Evolutionary conservation across 768 basidiomycete genomes (phyloP), one percentile per base, ranked within the genome.

Genomic region (Calocybe gangraenosa): DNA sequence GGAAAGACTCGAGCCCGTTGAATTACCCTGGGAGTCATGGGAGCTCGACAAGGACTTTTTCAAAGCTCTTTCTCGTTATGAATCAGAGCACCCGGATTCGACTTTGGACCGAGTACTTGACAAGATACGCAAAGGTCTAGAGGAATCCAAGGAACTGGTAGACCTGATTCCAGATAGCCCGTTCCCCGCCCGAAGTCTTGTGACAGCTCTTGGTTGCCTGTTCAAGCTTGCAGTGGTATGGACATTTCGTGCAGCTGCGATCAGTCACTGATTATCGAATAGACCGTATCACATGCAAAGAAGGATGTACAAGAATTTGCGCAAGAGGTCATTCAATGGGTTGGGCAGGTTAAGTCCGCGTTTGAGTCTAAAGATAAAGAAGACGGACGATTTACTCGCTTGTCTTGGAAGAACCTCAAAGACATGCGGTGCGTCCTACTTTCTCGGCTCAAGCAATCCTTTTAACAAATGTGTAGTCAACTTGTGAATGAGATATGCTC

Each of bases 11-110:
- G n/a, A n/a, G n/a, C n/a, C n/a, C n/a, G n/a, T n/a, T n/a, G n/a
- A n/a, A n/a, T n/a, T n/a, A 28, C 25, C 25, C 5, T 48, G 50
- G 50, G 44, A 47, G 3, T 25, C 13, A 2, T 56, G 51, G 51
- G 40, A 46, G 33, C 44, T 56, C 1, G 49, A 56, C 30, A 34
- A 36, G 33, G 19, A 21, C 9, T 56, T 56, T 17, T 47, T 56
- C 21, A 40, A 7, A 3, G 21, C 19, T 9, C 33, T 56, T 5
- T 28, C 42, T 15, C 36, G 35, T 1, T 50, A 42, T 21, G 42
- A 34, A 8, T 10, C 25, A 7, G 25, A 31, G 3, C 36, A 50
- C 39, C 44, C 51, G 5, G 44, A 49, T 32, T 31, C 30, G 3
- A 31, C 25, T 1, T 30, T 52, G 2, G 44, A 52, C 25, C 30